Conservation (phyloP, 1,284 basidiomycete genomes). For the Uromyces viciae-fabae region DNA sequence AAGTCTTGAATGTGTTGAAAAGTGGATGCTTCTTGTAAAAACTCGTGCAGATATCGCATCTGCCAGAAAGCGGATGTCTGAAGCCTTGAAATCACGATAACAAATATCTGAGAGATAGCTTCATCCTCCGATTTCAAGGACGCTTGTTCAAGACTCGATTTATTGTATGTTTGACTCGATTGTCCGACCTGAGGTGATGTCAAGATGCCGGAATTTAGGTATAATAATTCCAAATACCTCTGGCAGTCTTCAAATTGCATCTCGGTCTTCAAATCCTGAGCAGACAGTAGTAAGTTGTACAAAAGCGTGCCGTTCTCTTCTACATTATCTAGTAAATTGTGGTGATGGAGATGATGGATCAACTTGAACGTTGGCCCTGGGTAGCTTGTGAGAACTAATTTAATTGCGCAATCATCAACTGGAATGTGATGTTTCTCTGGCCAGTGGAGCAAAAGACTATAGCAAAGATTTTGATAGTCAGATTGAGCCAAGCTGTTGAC, state of each 20-base stretch:
- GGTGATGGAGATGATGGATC: constrained; percentile 25
- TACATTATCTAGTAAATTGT: neutral
- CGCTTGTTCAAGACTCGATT: neutral
- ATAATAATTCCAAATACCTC: constrained; percentile 36
- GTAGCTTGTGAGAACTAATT: constrained; percentile 5
- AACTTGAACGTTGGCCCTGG: constrained; percentile 28
- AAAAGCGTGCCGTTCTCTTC: constrained; percentile 26
- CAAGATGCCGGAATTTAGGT: constrained; percentile 35
- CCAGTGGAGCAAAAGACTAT: constrained; percentile 36
- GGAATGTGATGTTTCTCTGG: constrained; percentile 14
- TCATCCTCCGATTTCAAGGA: constrained; percentile 8
- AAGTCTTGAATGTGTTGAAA: constrained; percentile 7
- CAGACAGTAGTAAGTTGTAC: constrained; percentile 25
- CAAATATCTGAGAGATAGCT: constrained; percentile 24
- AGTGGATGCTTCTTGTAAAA: constrained; percentile 19
- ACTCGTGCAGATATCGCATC: constrained; percentile 23
- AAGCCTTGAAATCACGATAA: constrained; percentile 26
- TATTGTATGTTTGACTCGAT: neutral
- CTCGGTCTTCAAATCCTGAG: constrained; percentile 6
- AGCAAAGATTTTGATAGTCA: constrained; percentile 7
- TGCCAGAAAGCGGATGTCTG: constrained; percentile 24
- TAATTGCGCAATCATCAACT: neutral
- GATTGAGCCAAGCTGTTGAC: neutral
- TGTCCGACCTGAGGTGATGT: constrained; percentile 33
- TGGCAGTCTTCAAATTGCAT: constrained; percentile 18